A percentile compares a stretch with the other conserved stretches of the same genome.
Conservation (phyloP, 192 early-diverging fungal genomes). For the Coemansia sp. region DNA sequence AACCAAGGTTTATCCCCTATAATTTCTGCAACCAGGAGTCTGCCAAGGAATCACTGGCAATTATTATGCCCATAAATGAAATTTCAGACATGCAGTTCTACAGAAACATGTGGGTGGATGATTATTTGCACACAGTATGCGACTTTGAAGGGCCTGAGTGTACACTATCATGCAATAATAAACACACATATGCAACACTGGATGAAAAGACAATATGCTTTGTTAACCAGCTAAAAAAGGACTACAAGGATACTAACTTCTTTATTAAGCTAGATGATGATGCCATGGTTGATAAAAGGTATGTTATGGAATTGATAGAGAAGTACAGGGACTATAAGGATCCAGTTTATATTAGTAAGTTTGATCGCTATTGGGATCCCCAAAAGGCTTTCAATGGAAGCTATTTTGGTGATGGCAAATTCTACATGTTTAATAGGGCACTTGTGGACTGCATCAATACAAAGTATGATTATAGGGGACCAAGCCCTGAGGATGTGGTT, state of each 20-base stretch:
- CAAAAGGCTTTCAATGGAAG: not conserved
- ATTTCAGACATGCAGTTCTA: slow-evolving; percentile 12
- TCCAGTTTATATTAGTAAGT: slow-evolving; percentile 32
- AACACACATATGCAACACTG: slow-evolving; percentile 1
- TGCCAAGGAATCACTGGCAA: not conserved
- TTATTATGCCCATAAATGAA: slow-evolving; percentile 6
- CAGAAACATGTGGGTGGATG: slow-evolving; percentile 6
- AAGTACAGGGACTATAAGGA: slow-evolving; percentile 6
- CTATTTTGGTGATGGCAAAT: slow-evolving; percentile 10
- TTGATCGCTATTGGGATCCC: slow-evolving; percentile 4
- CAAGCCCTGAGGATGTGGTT: not conserved
- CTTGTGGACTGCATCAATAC: not conserved
- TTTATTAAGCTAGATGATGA: slow-evolving; percentile 43
- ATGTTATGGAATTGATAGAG: slow-evolving; percentile 14
- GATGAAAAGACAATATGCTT: no score
- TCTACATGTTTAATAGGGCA: slow-evolving; percentile 13
- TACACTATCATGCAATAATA: not conserved
- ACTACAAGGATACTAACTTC: slow-evolving; percentile 21
- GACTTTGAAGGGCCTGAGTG: slow-evolving; percentile 3
- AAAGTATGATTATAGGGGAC: not conserved
- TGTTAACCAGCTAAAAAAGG: no score
- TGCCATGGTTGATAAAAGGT: slow-evolving; percentile 17
- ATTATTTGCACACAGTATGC: slow-evolving; percentile 12
- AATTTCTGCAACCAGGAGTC: not conserved
- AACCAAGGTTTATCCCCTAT: not conserved